A percentile compares a stretch with the other conserved stretches of the same genome.
Evolutionary conservation across 106 monocot species (phyloP).

Genomic region (Platanthera guangdongensis): DNA sequence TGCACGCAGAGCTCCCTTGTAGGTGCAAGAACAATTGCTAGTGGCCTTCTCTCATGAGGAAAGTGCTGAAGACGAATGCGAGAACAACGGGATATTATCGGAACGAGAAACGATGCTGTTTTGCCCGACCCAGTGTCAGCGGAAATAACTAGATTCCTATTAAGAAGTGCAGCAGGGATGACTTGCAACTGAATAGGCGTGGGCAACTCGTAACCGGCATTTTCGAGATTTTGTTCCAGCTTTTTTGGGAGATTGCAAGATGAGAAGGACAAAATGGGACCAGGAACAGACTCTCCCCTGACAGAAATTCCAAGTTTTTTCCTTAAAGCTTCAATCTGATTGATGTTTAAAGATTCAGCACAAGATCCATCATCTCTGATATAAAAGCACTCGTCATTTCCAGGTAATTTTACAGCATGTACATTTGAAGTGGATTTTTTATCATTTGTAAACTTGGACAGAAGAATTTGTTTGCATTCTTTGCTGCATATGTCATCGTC

Average conservation of each 20-base stretch:
- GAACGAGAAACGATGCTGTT: constrained; percentile 76
- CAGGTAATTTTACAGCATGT: constrained; percentile 22
- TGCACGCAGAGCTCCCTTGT: constrained; percentile 84
- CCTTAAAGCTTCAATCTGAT: constrained; percentile 39
- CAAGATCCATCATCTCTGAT: constrained; percentile 29
- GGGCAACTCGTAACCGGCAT: constrained; percentile 58
- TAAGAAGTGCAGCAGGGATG: constrained; percentile 54
- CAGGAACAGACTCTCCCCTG: constrained; percentile 40
- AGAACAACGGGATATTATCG: constrained; percentile 48
- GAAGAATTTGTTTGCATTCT: constrained; percentile 54
- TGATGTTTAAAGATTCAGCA: constrained; percentile 11
- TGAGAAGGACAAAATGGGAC: constrained; percentile 49
- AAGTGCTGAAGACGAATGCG: constrained; percentile 6
- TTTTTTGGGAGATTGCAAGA: constrained; percentile 55
- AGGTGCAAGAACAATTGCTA: constrained; percentile 72
- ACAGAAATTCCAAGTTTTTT: constrained; percentile 48
- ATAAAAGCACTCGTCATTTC: constrained; percentile 69
- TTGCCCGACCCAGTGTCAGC: constrained; percentile 84
- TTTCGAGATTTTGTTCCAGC: constrained; percentile 60
- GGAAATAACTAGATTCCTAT: constrained; percentile 62
- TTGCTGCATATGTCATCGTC: constrained; percentile 57
- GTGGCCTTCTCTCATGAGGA: constrained; percentile 23
- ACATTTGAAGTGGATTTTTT: constrained; percentile 12
- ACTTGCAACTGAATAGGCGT: constrained; percentile 84
- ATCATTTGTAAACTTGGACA: constrained; percentile 24